These are phyloP conservation scores for Cyclotella distinguenda DNA, from an alignment of 108 stramenopile genomes.

Conservation along the genomic window DNA sequence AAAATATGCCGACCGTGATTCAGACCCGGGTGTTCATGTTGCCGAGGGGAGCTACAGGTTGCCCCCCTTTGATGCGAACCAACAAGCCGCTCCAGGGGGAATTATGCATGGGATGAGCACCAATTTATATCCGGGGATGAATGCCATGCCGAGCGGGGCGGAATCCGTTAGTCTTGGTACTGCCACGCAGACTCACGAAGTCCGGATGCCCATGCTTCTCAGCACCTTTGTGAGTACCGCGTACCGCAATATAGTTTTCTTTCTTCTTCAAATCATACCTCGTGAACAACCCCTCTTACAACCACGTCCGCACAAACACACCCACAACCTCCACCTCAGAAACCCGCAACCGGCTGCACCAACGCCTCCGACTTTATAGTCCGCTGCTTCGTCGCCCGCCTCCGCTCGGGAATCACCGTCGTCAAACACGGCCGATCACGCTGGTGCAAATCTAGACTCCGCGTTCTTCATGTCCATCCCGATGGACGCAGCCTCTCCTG, in stretches of 20 bases:
- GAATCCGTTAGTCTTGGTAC: slow-evolving; percentile 66
- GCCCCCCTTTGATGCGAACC: slow-evolving; percentile 3
- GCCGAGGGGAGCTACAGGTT: slow-evolving; percentile 12
- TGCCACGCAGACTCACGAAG: slow-evolving; percentile 86
- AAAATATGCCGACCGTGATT: slow-evolving; percentile 40
- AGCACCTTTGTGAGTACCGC: slow-evolving; percentile 67
- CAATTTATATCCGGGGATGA: slow-evolving; percentile 5
- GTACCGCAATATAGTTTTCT: no score
- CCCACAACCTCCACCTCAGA: slow-evolving; percentile 19
- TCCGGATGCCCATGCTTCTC: slow-evolving; percentile 85
- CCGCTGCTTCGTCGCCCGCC: slow-evolving; percentile 87
- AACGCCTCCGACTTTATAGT: slow-evolving; percentile 92
- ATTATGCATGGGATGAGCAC: slow-evolving; percentile 11
- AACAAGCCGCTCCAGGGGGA: neutral
- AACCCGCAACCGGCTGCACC: slow-evolving; percentile 89
- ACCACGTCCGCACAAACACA: no score
- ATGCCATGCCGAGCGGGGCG: slow-evolving; percentile 12
- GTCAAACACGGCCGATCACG: slow-evolving; percentile 86
- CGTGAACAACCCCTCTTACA: neutral
- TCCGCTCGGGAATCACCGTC: slow-evolving; percentile 83
- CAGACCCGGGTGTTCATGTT: slow-evolving; percentile 35
- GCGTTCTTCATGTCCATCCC: slow-evolving; percentile 84
- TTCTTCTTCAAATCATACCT: neutral
- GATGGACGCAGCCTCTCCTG: slow-evolving; percentile 82
- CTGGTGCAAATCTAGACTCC: slow-evolving; percentile 87